Percentiles rank a stretch among this genome's conserved stretches.
Evolutionary conservation across 345 rosid species (phyloP).

Genomic region (Streptanthus diversifolius): DNA sequence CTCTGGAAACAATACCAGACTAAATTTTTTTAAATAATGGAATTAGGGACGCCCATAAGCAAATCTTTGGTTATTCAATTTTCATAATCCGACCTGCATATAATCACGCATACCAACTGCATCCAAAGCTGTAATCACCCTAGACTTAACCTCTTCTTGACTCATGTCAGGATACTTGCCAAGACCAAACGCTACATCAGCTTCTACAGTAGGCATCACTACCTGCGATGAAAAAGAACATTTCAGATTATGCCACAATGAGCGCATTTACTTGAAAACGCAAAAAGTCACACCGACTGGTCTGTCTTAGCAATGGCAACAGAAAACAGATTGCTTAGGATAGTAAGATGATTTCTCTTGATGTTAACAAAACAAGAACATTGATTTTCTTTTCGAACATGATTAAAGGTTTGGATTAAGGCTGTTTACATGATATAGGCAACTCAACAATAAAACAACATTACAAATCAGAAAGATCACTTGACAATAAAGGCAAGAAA

Average conservation of each 20-base stretch:
- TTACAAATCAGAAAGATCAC: not conserved
- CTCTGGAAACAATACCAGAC: constrained; percentile 45
- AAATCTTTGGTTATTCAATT: not conserved
- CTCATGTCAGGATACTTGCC: constrained; percentile 60
- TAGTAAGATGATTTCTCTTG: not conserved
- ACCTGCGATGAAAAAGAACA: constrained; percentile 48
- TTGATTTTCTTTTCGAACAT: not conserved
- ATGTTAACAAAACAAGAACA: not conserved
- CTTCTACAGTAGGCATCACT: constrained; percentile 96
- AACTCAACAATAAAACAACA: not conserved
- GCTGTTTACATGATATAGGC: not conserved
- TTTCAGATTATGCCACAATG: not conserved
- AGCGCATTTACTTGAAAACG: not conserved
- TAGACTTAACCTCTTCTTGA: constrained; percentile 54
- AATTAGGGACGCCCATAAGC: not conserved
- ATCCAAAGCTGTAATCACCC: constrained; percentile 66
- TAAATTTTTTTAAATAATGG: not conserved
- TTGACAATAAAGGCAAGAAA: not conserved
- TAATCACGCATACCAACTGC: constrained; percentile 78
- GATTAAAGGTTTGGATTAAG: not conserved
- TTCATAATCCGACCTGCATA: constrained; percentile 26
- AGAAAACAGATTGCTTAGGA: not conserved
- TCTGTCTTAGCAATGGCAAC: not conserved
- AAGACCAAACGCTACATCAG: constrained; percentile 91
- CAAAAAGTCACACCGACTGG: not conserved